Conservation (phyloP, 2,329 filamentous ascomycete species). For the Cercospora beticola region DNA sequence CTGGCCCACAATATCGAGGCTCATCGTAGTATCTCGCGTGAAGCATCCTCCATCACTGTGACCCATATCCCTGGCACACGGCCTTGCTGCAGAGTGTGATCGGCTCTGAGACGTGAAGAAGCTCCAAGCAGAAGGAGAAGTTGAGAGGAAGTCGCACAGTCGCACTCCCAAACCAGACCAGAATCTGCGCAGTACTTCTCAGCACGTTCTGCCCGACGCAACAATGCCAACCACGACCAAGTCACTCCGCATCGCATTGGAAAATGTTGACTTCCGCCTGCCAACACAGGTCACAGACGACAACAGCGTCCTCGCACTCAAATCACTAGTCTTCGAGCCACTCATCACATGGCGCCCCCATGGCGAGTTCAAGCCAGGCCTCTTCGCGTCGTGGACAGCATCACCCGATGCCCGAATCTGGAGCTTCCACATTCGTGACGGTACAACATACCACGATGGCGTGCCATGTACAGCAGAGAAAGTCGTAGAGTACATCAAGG, state of each 20-base stretch:
- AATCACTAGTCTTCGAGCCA: conserved; percentile 12
- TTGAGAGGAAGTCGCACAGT: not conserved
- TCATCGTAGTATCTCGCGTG: not conserved
- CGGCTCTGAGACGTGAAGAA: not conserved
- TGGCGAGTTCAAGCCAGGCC: conserved; percentile 11
- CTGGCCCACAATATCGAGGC: not conserved
- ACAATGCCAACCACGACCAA: conserved; percentile 8
- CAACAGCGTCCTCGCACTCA: conserved; percentile 18
- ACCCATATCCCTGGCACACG: not conserved
- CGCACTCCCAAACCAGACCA: not conserved
- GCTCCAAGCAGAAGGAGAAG: not conserved
- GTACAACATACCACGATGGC: conserved; percentile 10
- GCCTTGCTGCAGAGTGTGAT: not conserved
- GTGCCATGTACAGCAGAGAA: conserved; percentile 2
- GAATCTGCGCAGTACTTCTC: not conserved
- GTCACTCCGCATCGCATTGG: conserved; percentile 12
- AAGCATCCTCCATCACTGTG: not conserved
- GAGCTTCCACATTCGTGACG: conserved; percentile 13
- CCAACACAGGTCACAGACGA: conserved; percentile 18
- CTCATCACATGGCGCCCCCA: conserved; percentile 12
- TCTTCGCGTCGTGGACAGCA: conserved; percentile 11
- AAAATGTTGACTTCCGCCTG: conserved; percentile 17
- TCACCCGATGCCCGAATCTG: conserved; percentile 8
- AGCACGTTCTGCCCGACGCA: not conserved
- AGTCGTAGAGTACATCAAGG: conserved; percentile 12